Evolutionary conservation across 2,329 filamentous ascomycete genomes (phyloP), one percentile per base, ranked within the genome.

Genomic region (Trichoderma afroharzianum): DNA sequence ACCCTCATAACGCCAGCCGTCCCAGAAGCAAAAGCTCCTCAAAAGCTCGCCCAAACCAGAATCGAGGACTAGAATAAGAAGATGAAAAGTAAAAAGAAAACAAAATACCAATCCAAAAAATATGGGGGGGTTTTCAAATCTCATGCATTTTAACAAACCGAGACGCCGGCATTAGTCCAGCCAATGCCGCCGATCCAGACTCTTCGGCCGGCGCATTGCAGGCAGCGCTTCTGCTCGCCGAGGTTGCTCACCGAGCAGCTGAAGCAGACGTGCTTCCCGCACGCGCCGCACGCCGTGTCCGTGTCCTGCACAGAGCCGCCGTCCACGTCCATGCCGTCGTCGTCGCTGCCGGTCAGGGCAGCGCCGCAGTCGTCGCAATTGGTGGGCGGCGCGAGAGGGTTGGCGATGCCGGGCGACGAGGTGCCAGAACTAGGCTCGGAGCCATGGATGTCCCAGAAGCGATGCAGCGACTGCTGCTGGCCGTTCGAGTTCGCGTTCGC

Each of bases 181-280:
- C 71, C 72, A 28, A 74, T 58, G 12, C 72, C 68, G 9, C 73
- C 74, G 0, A 63, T 69, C 73, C 73, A 76, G 0, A 73, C 75
- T 26, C 78, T 81, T 58, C 78, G 77, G 9, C 83, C 83, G 0
- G 86, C 86, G 75, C 88, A 90, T 5, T 77, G 79, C 57, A 90
- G 74, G 74, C 88, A 90, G 53, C 83, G 80, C 72, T 86, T 82
- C 74, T 87, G 81, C 73, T 86, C 84, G 3, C 87, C 87, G 0
- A 90, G 79, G 73, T 88, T 88, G 72, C 86, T 88, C 53, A 90
- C 83, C 0, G 88, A 88, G 76, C 88, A 91, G 69, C 86, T 84
- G 70, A 85, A 87, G 79, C 88, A 90, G 15, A 90, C 87, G 12
- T 83, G 80, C 76, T 87, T 89, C 6, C 84, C 82, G 71, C 88